Evolutionary conservation across 306 rosid genomes (phyloP), one percentile per base, ranked within the genome.

Genomic region (Prunus salicina): DNA sequence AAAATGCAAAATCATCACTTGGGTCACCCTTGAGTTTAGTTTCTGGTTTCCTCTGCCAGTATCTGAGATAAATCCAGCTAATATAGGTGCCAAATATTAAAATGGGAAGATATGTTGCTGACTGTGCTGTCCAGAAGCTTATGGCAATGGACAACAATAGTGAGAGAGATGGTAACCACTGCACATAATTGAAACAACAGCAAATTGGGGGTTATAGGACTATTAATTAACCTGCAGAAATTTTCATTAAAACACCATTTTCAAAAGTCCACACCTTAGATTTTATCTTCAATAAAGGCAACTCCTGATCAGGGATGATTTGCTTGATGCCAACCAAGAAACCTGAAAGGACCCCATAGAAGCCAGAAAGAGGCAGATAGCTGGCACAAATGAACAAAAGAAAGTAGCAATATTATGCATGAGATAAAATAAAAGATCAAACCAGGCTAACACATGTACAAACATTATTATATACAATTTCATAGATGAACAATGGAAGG

Each of bases 21-120:
- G 97, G 98, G 71, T 94, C 97, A 72, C 98, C 98, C 86, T 83
- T 90, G n/a, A 80, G 84, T 79, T 90, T 91, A 12, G 98, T 87
- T 77, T 94, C 98, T 71, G 84, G 91, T 76, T 89, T 91, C 83
- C 82, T 83, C 86, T 94, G 98, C 97, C 93, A 94, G 90, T 86
- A 90, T 87, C 98, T 94, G 73, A 91, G 98, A 89, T 94, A 94
- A 87, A 94, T 86, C 98, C 98, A 94, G 91, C 98, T 87, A 64
- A 80, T 80, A 79, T 94, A 94, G 28, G 95, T 86, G 71, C 98
- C 98, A 81, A 86, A 94, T 86, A 89, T 85, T 47, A 91, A 50
- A 55, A 92, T 89, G 45, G 98, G 98, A 85, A 94, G 97, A 88
- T 87, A 82, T 72, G 91, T 69, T 68, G 88, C 84, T n/a, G 96